Base-by-base conservation (phyloP, 805 yeast genomes). In the Saccharomycopsis oosterbeekiorum region DNA sequence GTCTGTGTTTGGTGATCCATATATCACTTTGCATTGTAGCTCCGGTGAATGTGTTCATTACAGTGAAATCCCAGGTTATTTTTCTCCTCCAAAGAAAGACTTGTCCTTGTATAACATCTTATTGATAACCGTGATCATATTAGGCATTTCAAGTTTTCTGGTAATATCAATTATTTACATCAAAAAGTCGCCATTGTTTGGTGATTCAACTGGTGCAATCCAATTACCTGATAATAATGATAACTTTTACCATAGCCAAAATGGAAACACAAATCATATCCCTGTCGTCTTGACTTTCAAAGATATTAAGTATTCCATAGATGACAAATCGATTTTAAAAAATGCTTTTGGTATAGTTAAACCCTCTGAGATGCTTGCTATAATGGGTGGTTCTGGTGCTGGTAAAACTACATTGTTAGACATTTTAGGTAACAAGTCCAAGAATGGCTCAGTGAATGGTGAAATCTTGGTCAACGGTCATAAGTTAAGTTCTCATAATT, bases 301-400 rank as follows among this genome's bases (percentile, higher is more conserved):
- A 57, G 79, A 84, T 59, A 79, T 94, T 11, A 73, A 81, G 2
- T 94, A 93, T 69, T 70, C 75, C 0, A 78, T 84, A 0, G 81
- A 83, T 11, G 76, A 76, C 0, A 79, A 75, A 26, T 70, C 70
- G 59, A 84, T 94, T 3, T 77, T 94, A 62, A 77, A 80, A 12
- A 76, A 80, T 36, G 79, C 89, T 0, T 84, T 82, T 66, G 99
- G 99, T 10, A 67, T 83, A 14, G 96, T 85, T 2, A 82, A 83
- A 58, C 96, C 97, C 1, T 87, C 97, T 43, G 91, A 91, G 70
- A 87, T 96, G 64, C 72, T 91, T 70, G 98, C 99, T 0, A 90
- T 94, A 51, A 89, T 94, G 96, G 99, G 99, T 54, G 97, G 97
- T 1, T 92, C 97, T 0, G 99, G 99, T 57, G 98, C 99, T 14